Evolutionary conservation across 2,329 filamentous ascomycete species (phyloP).

Genomic region (Pseudopyricularia javanii): DNA sequence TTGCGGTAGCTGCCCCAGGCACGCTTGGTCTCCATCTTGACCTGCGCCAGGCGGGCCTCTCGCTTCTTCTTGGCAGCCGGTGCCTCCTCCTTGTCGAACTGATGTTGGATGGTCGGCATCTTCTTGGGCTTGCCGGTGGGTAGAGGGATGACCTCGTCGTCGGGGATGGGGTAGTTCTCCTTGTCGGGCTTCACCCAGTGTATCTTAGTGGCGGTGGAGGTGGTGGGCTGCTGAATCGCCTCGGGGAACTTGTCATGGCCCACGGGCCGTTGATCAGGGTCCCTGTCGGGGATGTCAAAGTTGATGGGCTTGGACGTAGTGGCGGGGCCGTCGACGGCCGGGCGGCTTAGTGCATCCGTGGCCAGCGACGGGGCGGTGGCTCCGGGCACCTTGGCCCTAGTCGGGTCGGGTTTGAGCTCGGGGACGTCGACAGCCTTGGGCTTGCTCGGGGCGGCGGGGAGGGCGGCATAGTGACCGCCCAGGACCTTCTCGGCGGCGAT

Average conservation of each 20-base stretch:
- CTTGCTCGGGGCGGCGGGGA: not conserved
- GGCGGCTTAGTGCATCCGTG: too few relatives aligned
- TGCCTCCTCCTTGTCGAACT: slow-evolving; percentile 52
- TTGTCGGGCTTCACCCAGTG: slow-evolving; percentile 60
- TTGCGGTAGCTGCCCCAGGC: slow-evolving; percentile 75
- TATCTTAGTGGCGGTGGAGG: slow-evolving; percentile 17
- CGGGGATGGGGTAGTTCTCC: slow-evolving; percentile 67
- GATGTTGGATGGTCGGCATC: slow-evolving; percentile 67
- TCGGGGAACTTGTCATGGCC: slow-evolving; percentile 10
- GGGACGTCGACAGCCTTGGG: not conserved
- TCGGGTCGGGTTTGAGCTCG: not conserved
- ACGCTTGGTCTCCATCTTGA: slow-evolving; percentile 64
- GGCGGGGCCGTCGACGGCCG: not conserved
- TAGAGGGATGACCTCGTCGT: slow-evolving; percentile 59
- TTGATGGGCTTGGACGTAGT: not conserved
- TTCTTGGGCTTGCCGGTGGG: slow-evolving; percentile 58
- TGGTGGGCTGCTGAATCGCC: not conserved
- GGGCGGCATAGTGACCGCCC: not conserved
- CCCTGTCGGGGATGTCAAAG: slow-evolving; percentile 5
- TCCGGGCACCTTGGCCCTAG: not conserved
- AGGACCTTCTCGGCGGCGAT: not conserved
- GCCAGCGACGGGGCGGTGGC: not conserved
- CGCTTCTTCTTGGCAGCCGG: slow-evolving; percentile 47
- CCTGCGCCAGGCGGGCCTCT: slow-evolving; percentile 46
- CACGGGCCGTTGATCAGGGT: slow-evolving; percentile 8